Evolutionary conservation across 257 asterid species (phyloP).

Genomic region (Plantago ovata): DNA sequence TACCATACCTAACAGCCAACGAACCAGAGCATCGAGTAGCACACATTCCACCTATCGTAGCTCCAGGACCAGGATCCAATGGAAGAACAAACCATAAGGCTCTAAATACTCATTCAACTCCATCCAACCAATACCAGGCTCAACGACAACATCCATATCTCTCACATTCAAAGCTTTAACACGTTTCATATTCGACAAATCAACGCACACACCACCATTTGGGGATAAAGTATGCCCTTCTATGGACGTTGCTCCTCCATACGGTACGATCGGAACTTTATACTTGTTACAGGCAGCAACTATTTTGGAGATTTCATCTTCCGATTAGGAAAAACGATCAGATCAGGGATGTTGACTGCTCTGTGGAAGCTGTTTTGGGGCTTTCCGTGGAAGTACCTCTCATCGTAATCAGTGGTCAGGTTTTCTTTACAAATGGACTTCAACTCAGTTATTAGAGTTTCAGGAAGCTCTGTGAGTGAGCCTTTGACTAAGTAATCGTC

Average conservation of each 20-base stretch:
- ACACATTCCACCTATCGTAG: conserved; percentile 99
- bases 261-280: conserved; percentile 97
- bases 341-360: conserved; percentile 83
- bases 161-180: conserved; percentile 69
- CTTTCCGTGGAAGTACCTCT: conserved; percentile 85
- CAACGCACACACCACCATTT: conserved; percentile 90
- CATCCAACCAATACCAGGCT: conserved; percentile 99
- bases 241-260: conserved; percentile 97
- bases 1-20: conserved; percentile 98
- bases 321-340: conserved; percentile 84
- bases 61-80: conserved; percentile 99
- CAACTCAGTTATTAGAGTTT: conserved; percentile 58
- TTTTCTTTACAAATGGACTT: conserved; percentile 66
- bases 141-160: conserved; percentile 99
- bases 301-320: conserved; percentile 88
- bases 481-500: conserved; percentile 63
- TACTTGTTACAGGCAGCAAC: conserved; percentile 68
- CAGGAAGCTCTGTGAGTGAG: conserved; percentile 46
- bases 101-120: conserved; percentile 92
- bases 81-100: conserved; percentile 94
- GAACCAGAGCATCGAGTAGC: conserved; percentile 99
- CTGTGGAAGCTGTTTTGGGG: conserved; percentile 94
- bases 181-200: conserved; percentile 82
- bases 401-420: conserved; percentile 78
- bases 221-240: conserved; percentile 96